phyloP scores from a whole-genome alignment of 1,139 yeast species.

The Scheffersomyces stambukii region DNA sequence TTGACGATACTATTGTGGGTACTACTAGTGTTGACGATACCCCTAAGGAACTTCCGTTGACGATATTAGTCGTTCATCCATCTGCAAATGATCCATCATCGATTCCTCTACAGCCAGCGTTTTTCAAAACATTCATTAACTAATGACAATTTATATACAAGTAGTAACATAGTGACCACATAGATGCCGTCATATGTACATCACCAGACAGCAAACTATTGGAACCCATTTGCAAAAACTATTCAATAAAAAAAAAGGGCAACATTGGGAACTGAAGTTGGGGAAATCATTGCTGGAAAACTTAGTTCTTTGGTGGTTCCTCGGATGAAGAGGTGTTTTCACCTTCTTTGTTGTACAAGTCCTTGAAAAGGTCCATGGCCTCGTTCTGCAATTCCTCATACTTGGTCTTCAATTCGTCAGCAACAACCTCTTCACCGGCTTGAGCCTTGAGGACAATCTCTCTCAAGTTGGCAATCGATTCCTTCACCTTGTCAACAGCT shows the following conservation, averaged over 20 bases:
- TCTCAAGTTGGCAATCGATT: slow-evolving; percentile 72
- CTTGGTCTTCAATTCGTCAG: slow-evolving; percentile 85
- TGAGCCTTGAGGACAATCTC: slow-evolving; percentile 92
- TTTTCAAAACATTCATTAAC: too few relatives aligned
- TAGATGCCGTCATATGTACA: not conserved
- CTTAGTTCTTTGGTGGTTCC: slow-evolving; percentile 46
- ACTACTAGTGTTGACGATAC: too few relatives aligned
- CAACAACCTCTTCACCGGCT: slow-evolving; percentile 83
- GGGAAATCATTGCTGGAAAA: slow-evolving; percentile 1
- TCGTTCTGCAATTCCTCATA: slow-evolving; percentile 91
- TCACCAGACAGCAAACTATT: not conserved
- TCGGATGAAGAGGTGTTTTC: slow-evolving; percentile 16
- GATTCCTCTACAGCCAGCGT: too few relatives aligned
- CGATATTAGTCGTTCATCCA: too few relatives aligned
- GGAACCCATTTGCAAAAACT: slow-evolving; percentile 1
- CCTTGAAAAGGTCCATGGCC: slow-evolving; percentile 91
- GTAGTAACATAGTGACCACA: not conserved
- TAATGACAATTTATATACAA: slow-evolving; percentile 3
- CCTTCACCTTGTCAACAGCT: slow-evolving; percentile 83
- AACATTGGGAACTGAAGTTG: slow-evolving; percentile 1
- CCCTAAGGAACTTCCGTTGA: too few relatives aligned
- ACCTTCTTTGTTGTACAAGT: slow-evolving; percentile 73
- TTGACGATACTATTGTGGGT: too few relatives aligned
- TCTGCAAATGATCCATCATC: too few relatives aligned
- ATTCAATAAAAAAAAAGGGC: slow-evolving; percentile 1